Percentiles rank a stretch among this genome's conserved stretches.
These are phyloP conservation scores for Coniosporium apollinis DNA, from an alignment of 495 filamentous ascomycete genomes.

Conservation along the genomic window DNA sequence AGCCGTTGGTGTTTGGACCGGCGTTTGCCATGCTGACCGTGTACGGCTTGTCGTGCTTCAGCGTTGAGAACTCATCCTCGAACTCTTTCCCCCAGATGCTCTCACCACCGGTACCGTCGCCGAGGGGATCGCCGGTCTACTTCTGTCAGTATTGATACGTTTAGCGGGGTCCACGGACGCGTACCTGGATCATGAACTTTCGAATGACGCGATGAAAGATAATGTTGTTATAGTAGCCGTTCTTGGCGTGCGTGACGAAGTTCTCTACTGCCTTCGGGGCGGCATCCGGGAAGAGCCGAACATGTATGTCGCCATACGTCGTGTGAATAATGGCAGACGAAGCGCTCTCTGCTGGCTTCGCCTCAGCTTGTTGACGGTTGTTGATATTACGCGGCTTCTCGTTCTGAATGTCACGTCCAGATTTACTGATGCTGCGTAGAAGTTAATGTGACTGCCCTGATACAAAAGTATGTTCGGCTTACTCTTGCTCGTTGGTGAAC, in stretches of 20 bases:
- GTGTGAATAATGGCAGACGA: conserved; percentile 79
- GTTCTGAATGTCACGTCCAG: conserved; percentile 81
- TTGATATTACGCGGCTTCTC: conserved; percentile 58
- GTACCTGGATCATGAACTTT: conserved; percentile 89
- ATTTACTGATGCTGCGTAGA: conserved; percentile 51
- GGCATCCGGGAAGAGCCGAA: conserved; percentile 82
- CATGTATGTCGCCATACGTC: conserved; percentile 83
- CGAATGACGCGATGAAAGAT: conserved; percentile 95
- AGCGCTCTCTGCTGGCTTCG: conserved; percentile 50
- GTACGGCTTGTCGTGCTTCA: conserved; percentile 92
- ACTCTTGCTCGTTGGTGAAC: conserved; percentile 77
- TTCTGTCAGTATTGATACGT: no score
- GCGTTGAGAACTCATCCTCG: conserved; percentile 78
- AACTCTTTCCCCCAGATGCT: conserved; percentile 96
- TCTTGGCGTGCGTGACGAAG: conserved; percentile 78
- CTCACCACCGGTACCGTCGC: conserved; percentile 91
- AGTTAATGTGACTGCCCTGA: background rate
- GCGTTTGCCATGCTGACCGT: conserved; percentile 96
- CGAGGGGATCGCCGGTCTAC: conserved; percentile 74
- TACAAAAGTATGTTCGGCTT: background rate
- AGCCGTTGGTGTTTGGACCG: conserved; percentile 56
- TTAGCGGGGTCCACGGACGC: no score
- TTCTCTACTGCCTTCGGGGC: conserved; percentile 97
- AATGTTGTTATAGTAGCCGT: conserved; percentile 89
- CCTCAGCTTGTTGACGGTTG: conserved; percentile 28